Percentiles rank a stretch among this genome's conserved stretches.
These are phyloP conservation scores for Pichia sp. DNA, from an alignment of 1,139 yeast genomes.

Conservation along the genomic window DNA sequence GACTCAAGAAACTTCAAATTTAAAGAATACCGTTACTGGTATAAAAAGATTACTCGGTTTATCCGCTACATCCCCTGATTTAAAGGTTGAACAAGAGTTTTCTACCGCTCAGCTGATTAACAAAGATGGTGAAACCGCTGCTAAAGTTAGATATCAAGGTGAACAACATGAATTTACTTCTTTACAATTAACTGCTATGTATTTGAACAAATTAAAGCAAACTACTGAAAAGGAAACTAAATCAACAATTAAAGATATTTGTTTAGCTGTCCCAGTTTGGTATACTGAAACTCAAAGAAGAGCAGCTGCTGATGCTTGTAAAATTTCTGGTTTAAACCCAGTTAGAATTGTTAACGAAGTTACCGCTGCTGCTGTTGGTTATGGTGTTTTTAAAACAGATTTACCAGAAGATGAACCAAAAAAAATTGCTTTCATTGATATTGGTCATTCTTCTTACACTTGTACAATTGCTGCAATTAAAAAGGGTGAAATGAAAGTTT, in stretches of 20 bases:
- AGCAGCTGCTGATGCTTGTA: constrained; percentile 92
- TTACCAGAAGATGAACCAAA: constrained; percentile 89
- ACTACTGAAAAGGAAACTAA: constrained; percentile 79
- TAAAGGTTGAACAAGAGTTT: constrained; percentile 66
- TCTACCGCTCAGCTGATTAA: constrained; percentile 66
- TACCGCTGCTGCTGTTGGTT: constrained; percentile 98
- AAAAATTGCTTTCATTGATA: constrained; percentile 88
- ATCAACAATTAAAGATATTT: constrained; percentile 76
- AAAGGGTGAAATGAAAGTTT: constrained; percentile 91
- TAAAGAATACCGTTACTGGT: constrained; percentile 93
- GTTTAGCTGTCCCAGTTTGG: constrained; percentile 96
- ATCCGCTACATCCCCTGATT: constrained; percentile 68
- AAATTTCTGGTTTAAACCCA: constrained; percentile 94
- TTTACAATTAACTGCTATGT: constrained; percentile 92
- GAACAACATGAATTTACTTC: constrained; percentile 75
- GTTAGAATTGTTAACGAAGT: constrained; percentile 95
- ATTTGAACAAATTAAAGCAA: constrained; percentile 81
- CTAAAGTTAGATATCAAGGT: constrained; percentile 80
- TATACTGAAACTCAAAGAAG: constrained; percentile 96
- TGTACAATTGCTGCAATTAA: constrained; percentile 87
- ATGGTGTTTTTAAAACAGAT: constrained; percentile 97
- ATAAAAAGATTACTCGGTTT: constrained; percentile 88
- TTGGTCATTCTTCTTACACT: constrained; percentile 95
- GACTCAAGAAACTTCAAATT: constrained; percentile 92
- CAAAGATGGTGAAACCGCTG: constrained; percentile 70